Conservation (phyloP, 2,329 filamentous ascomycete species). For the Rhynchosporium graminicola region DNA sequence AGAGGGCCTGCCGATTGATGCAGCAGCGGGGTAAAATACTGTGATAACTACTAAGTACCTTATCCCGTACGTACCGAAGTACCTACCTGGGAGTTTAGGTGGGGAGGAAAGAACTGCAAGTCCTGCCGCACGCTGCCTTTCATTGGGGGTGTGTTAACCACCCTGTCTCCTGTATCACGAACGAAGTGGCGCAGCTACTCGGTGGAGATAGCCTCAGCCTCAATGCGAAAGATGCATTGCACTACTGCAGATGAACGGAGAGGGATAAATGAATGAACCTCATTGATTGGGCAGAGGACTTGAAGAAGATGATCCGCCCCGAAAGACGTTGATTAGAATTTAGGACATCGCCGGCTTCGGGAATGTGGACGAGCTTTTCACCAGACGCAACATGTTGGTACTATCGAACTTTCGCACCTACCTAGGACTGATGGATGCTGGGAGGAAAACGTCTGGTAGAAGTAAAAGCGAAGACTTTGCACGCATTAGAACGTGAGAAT, state of each 20-base stretch:
- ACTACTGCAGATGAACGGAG: constrained; percentile 14
- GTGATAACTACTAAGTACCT: too few species aligned
- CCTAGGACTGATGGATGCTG: background rate
- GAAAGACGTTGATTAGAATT: constrained; percentile 1
- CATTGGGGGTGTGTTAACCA: constrained; percentile 9
- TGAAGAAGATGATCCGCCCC: background rate
- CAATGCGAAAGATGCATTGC: constrained; percentile 18
- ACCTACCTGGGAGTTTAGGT: background rate
- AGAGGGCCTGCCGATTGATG: constrained; percentile 9
- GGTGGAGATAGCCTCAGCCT: constrained; percentile 13
- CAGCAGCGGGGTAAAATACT: constrained; percentile 1
- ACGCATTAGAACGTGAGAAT: background rate
- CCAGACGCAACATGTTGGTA: background rate
- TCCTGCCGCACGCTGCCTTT: background rate
- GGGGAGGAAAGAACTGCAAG: constrained; percentile 8
- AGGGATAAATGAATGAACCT: background rate
- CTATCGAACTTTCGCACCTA: too few species aligned
- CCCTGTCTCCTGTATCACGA: constrained; percentile 10
- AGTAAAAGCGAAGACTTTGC: background rate
- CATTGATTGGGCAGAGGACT: constrained; percentile 1
- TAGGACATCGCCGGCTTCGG: constrained; percentile 1
- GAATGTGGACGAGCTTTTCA: constrained; percentile 14
- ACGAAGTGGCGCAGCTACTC: constrained; percentile 25
- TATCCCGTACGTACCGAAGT: too few species aligned
- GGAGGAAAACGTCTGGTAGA: background rate